Conservation (phyloP, 371 early-diverging fungal species). For the Mortierella polycephala region DNA sequence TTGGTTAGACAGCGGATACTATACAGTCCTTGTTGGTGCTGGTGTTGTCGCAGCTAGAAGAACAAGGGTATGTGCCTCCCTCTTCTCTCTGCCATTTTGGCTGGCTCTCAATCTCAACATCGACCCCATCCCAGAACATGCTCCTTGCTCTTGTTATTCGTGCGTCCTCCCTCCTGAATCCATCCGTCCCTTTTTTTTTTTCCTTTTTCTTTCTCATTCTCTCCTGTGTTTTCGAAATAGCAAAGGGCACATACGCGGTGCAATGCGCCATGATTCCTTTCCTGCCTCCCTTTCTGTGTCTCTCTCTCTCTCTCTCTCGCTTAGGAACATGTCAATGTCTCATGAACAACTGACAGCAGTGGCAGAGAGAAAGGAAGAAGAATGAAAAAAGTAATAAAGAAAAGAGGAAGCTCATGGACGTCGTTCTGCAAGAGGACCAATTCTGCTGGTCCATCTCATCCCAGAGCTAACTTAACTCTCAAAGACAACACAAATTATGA, state of each 20-base stretch:
- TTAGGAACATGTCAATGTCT: neutral
- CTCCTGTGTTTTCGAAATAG: slow-evolving; percentile 4
- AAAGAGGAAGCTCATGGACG: neutral
- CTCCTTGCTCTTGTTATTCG: slow-evolving; percentile 46
- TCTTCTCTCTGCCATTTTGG: too few relatives aligned
- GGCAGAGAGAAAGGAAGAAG: neutral
- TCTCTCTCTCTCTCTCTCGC: neutral
- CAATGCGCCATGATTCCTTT: slow-evolving; percentile 2
- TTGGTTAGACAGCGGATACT: slow-evolving; percentile 1
- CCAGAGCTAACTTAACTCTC: slow-evolving; percentile 1
- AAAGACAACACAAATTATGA: slow-evolving; percentile 12
- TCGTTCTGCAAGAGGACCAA: too few relatives aligned
- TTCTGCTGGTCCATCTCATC: neutral
- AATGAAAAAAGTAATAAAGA: neutral
- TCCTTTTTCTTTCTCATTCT: neutral
- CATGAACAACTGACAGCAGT: too few relatives aligned
- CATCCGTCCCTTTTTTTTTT: slow-evolving; percentile 14
- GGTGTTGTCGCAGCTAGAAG: slow-evolving; percentile 1
- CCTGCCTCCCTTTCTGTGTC: slow-evolving; percentile 3
- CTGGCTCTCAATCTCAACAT: slow-evolving; percentile 44
- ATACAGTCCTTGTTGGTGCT: too few relatives aligned
- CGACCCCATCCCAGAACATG: slow-evolving; percentile 7
- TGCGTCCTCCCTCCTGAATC: slow-evolving; percentile 34
- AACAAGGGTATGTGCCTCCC: slow-evolving; percentile 4
- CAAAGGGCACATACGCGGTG: neutral